Base-by-base conservation (phyloP, 768 basidiomycete genomes). In the Lepiota brunneoincarnata region DNA sequence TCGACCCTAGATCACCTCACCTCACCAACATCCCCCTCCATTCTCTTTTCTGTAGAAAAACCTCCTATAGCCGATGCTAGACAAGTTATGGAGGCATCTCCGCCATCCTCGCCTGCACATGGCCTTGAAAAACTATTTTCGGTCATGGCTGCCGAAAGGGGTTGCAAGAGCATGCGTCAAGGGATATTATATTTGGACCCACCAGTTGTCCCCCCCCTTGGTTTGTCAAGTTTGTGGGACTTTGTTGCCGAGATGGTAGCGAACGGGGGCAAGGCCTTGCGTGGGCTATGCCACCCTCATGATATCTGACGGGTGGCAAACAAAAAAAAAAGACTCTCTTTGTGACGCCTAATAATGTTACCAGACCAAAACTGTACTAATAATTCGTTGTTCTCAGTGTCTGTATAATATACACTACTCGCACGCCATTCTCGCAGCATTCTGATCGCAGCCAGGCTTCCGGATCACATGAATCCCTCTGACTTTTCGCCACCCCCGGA, bases 1-100 rank as follows among this genome's bases (percentile, higher is more conserved):
- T 64, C 70, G 6, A 74, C 71, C 1, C 49, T 72, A 4, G 69
- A 70, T 41, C 69, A 75, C 21, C 62, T 76, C 36, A 64, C 68
- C 5, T 65, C 68, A 18, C 58, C 71, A 5, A 58, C 69, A 6
- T 55, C 59, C 9, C 64, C 68, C 9, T 67, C 73, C 10, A 44
- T 67, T 2, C 61, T 74, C 14, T 74, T 75, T 54, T 67, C 70
- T 5, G 67, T 18, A 2, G 35, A 17, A 15, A 42, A 34, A 15
- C 11, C 7, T 26, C 5, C 12, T 14, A 10, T 6, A 7, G 2
- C 26, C 3, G 50, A 42, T 35, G 23, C 17, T 35, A 2, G 15
- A 14, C 17, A 18, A 12, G 38, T 15, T 14, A 35, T 11, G 23
- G 49, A 41, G 39, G 15, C 21, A 15, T 31, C 50, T 20, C 11